Evolutionary conservation across 2,329 filamentous ascomycete species (phyloP).

Genomic region (Calycina marina): DNA sequence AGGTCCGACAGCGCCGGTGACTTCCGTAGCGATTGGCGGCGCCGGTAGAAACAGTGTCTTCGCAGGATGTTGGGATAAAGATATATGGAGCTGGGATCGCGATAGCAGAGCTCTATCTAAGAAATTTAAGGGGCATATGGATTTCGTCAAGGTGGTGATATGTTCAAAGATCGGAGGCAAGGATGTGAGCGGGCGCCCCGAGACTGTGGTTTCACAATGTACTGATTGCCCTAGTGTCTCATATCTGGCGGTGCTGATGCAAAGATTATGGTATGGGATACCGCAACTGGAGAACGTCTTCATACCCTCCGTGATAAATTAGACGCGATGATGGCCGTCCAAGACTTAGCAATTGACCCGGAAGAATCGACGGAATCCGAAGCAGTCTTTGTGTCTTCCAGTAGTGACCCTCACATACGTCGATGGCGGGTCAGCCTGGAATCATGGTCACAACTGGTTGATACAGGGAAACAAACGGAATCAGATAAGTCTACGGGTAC

Average conservation of each 20-base stretch:
- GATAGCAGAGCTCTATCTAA: conserved; percentile 36
- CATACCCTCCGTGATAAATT: conserved; percentile 66
- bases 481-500: conserved; percentile 28
- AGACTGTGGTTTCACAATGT: background rate
- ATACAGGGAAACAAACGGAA: conserved; percentile 23
- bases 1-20: conserved; percentile 68
- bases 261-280: conserved; percentile 74
- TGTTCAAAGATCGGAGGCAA: conserved; percentile 44
- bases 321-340: conserved; percentile 59
- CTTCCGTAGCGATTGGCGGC: conserved; percentile 55
- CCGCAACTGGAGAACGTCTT: conserved; percentile 49
- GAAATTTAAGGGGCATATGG: conserved; percentile 62
- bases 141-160: conserved; percentile 80
- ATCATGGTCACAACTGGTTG: conserved; percentile 37
- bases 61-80: conserved; percentile 90
- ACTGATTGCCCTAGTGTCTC: conserved; percentile 26
- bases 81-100: conserved; percentile 72
- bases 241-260: conserved; percentile 67
- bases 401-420: conserved; percentile 66
- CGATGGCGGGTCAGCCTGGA: conserved; percentile 51
- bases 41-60: conserved; percentile 47
- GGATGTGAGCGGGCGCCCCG: conserved; percentile 27
- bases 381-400: conserved; percentile 59
- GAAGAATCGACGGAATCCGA: conserved; percentile 33
- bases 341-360: conserved; percentile 66